A percentile compares a stretch with the other conserved stretches of the same genome.
Evolutionary conservation across 2,329 filamentous ascomycete species (phyloP).

Genomic region (Bisporella sp.): DNA sequence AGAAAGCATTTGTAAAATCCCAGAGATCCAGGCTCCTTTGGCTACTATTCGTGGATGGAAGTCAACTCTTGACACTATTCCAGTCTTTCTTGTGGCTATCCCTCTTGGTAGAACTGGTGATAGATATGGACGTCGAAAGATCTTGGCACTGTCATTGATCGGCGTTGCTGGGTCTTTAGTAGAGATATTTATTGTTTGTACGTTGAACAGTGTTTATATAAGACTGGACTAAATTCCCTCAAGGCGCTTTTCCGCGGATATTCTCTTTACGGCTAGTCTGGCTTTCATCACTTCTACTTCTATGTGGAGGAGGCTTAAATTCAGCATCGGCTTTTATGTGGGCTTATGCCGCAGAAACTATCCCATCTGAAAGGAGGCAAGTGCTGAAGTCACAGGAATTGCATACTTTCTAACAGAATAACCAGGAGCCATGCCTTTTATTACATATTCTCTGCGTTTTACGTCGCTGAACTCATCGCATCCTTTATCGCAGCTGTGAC

Average conservation of each 20-base stretch:
- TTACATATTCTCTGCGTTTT: constrained; percentile 27
- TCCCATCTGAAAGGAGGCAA: constrained; percentile 20
- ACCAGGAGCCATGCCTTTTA: constrained; percentile 24
- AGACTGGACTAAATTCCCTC: not conserved
- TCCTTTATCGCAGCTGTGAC: constrained; percentile 23
- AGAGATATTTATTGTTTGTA: constrained; percentile 25
- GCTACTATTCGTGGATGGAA: constrained; percentile 22
- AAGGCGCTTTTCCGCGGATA: constrained; percentile 22
- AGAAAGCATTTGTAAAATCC: constrained; percentile 20
- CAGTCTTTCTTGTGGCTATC: constrained; percentile 25
- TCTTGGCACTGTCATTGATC: constrained; percentile 20
- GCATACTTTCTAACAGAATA: not conserved
- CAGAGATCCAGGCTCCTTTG: constrained; percentile 20
- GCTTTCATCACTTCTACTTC: constrained; percentile 22
- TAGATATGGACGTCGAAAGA: constrained; percentile 18
- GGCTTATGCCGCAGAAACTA: constrained; percentile 24
- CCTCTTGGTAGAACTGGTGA: constrained; percentile 25
- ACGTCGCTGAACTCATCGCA: constrained; percentile 23
- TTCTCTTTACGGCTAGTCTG: constrained; percentile 22
- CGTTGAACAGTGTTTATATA: constrained; percentile 1
- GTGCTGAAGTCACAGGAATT: not conserved
- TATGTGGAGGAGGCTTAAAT: constrained; percentile 25
- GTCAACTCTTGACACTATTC: constrained; percentile 25
- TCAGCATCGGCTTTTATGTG: constrained; percentile 25
- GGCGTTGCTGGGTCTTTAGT: constrained; percentile 18